A percentile compares a stretch with the other conserved stretches of the same genome.
Evolutionary conservation across 2,329 filamentous ascomycete genomes (phyloP).

Genomic region (Whalleya microplaca): DNA sequence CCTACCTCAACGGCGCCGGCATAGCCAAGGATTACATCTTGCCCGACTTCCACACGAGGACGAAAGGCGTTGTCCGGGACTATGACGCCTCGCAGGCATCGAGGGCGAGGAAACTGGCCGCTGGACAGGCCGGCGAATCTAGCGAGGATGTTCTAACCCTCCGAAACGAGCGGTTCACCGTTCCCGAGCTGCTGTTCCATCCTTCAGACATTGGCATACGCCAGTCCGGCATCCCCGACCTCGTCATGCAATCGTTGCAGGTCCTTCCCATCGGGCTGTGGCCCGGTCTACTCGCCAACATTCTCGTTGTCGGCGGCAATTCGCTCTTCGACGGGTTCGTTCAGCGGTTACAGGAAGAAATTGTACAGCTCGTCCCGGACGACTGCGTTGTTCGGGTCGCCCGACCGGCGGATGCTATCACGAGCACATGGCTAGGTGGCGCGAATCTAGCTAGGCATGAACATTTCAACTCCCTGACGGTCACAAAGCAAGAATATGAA

Average conservation of each 20-base stretch:
- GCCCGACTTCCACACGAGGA: constrained; percentile 70
- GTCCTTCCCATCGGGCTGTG: constrained; percentile 80
- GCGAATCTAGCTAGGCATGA: constrained; percentile 73
- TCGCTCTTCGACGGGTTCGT: constrained; percentile 79
- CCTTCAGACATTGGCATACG: constrained; percentile 84
- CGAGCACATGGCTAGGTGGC: constrained; percentile 85
- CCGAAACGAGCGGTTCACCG: constrained; percentile 87
- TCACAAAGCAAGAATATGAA: constrained; percentile 90
- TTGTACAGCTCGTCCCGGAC: constrained; percentile 72
- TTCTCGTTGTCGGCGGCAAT: constrained; percentile 88
- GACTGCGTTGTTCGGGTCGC: constrained; percentile 79
- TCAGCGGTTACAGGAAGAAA: constrained; percentile 74
- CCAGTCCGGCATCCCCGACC: constrained; percentile 79
- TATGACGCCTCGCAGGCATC: constrained; percentile 72
- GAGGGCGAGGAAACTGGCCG: constrained; percentile 50
- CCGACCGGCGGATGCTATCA: constrained; percentile 72
- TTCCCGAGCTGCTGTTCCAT: constrained; percentile 88
- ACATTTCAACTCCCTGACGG: constrained; percentile 67
- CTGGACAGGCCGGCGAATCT: constrained; percentile 40
- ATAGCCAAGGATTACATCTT: constrained; percentile 91
- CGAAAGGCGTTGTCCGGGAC: constrained; percentile 72
- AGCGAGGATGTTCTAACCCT: constrained; percentile 83
- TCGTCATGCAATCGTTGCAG: constrained; percentile 79
- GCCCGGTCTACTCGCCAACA: constrained; percentile 82
- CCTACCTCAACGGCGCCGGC: constrained; percentile 54